Conservation (phyloP, 2,329 filamentous ascomycete species). For the Trichoderma lentiforme region DNA sequence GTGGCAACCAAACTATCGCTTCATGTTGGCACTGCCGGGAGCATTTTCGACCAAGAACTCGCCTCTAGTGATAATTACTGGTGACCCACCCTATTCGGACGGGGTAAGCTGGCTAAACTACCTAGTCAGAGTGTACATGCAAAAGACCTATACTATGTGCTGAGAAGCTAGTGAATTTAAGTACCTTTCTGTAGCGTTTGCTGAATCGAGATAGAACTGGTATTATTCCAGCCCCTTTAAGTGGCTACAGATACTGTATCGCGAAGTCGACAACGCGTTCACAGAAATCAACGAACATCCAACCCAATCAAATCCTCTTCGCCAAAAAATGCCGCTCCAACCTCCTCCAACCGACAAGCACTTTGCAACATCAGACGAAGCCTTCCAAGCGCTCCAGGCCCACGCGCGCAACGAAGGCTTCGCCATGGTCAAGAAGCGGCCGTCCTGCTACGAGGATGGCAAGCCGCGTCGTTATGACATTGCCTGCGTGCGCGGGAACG, state of each 20-base stretch:
- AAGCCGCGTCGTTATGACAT: constrained; percentile 7
- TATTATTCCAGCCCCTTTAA: not conserved
- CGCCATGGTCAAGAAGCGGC: constrained; percentile 2
- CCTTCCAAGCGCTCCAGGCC: not conserved
- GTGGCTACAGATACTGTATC: not conserved
- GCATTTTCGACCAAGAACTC: not conserved
- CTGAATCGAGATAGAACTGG: not conserved
- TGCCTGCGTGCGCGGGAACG: not conserved
- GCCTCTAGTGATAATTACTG: not conserved
- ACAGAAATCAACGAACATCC: not conserved
- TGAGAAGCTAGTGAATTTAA: too few relatives aligned
- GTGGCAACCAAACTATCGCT: not conserved
- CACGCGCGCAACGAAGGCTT: constrained; percentile 2
- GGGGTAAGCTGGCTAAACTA: not conserved
- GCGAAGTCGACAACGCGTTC: not conserved
- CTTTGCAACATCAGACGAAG: not conserved
- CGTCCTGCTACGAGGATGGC: not conserved
- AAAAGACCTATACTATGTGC: too few relatives aligned
- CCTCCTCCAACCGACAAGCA: not conserved
- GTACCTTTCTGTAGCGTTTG: not conserved
- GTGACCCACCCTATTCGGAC: not conserved
- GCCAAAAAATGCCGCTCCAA: not conserved
- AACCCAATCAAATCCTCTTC: not conserved
- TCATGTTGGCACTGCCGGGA: not conserved
- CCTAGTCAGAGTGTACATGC: not conserved